A percentile compares a stretch with the other conserved stretches of the same genome.
These are phyloP conservation scores for Nidularia pulvinata DNA, from an alignment of 768 basidiomycete species.

Conservation along the genomic window DNA sequence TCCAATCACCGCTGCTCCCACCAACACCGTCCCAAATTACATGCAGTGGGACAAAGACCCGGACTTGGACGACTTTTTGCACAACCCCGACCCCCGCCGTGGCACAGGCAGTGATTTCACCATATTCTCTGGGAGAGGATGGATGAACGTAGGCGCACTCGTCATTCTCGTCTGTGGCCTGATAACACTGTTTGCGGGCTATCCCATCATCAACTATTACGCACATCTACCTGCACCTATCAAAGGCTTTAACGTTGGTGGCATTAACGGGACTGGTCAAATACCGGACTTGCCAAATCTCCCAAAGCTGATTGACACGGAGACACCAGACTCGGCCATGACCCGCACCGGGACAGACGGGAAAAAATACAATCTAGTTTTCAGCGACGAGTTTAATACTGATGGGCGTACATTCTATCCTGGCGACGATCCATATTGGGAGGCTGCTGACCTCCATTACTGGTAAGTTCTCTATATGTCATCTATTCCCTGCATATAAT, in stretches of 20 bases:
- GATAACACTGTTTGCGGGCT: conserved; percentile 83
- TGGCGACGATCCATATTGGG: conserved; percentile 85
- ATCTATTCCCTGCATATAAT: neutral
- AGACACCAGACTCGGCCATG: conserved; percentile 61
- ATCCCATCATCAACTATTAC: conserved; percentile 75
- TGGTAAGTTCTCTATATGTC: conserved; percentile 44
- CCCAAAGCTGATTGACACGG: conserved; percentile 71
- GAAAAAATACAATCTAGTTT: conserved; percentile 77
- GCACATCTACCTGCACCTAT: conserved; percentile 25
- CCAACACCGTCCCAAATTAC: conserved; percentile 68
- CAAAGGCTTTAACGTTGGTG: conserved; percentile 84
- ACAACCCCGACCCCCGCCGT: conserved; percentile 82
- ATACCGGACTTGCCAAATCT: conserved; percentile 74
- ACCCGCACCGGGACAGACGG: conserved; percentile 76
- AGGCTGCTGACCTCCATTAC: conserved; percentile 86
- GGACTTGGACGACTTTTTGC: conserved; percentile 88
- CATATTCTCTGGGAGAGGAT: conserved; percentile 81
- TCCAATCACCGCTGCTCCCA: conserved; percentile 32
- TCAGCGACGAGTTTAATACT: conserved; percentile 74
- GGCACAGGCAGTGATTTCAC: conserved; percentile 53
- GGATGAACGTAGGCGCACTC: conserved; percentile 78
- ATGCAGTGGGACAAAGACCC: conserved; percentile 79
- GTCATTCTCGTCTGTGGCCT: conserved; percentile 67
- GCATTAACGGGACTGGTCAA: conserved; percentile 86
- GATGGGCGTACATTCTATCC: conserved; percentile 72